Conservation (phyloP, 2,329 filamentous ascomycete genomes). For the Proliferodiscus dingleyae region DNA sequence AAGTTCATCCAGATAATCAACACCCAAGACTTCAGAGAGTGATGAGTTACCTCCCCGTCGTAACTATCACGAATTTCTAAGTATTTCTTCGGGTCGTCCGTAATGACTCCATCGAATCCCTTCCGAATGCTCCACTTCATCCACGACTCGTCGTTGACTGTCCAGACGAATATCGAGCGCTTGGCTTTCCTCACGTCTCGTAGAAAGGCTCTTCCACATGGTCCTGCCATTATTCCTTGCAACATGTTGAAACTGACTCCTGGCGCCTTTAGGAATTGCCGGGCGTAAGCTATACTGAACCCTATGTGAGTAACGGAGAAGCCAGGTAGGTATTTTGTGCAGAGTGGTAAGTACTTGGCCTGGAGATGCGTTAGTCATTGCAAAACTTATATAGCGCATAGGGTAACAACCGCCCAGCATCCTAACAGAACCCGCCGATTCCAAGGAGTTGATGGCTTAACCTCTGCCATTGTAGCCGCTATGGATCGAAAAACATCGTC, state of each 20-base stretch:
- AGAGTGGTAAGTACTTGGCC: conserved; percentile 63
- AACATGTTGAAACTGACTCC: conserved; percentile 76
- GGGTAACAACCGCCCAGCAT: conserved; percentile 64
- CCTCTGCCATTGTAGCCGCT: conserved; percentile 54
- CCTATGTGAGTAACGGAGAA: conserved; percentile 66
- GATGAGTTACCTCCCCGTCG: conserved; percentile 20
- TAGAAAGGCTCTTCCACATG: conserved; percentile 62
- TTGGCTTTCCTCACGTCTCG: conserved; percentile 49
- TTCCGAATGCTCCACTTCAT: conserved; percentile 77
- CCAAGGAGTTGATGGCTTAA: conserved; percentile 57
- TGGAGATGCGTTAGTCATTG: conserved; percentile 27
- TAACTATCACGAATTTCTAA: conserved; percentile 49
- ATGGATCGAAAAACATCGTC: conserved; percentile 67
- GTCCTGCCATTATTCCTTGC: conserved; percentile 62
- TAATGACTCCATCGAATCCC: conserved; percentile 73
- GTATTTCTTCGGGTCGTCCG: conserved; percentile 72
- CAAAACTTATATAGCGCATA: not conserved
- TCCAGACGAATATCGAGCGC: conserved; percentile 73
- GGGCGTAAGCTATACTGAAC: conserved; percentile 54
- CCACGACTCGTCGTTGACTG: conserved; percentile 70
- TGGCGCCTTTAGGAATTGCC: conserved; percentile 62
- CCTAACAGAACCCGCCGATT: conserved; percentile 69
- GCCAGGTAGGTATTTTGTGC: conserved; percentile 54
- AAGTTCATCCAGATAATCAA: conserved; percentile 19
- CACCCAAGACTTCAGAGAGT: conserved; percentile 13